These are phyloP conservation scores for Phycomyces nitens DNA, from an alignment of 192 early-diverging fungal genomes.

Conservation along the genomic window DNA sequence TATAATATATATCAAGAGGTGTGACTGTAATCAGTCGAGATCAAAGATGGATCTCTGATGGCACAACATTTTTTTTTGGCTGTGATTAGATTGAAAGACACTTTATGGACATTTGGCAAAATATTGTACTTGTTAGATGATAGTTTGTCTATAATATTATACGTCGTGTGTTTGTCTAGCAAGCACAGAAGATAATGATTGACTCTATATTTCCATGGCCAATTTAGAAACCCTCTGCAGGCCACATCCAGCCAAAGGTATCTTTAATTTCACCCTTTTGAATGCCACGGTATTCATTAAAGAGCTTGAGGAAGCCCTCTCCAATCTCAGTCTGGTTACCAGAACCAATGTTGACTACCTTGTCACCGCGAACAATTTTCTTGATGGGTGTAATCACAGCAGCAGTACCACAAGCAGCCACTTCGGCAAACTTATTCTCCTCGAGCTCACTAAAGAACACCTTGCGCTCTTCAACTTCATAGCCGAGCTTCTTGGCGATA, in stretches of 20 bases:
- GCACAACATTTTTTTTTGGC: too few species aligned
- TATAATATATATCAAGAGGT: too few species aligned
- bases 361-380: slow-evolving; percentile 57
- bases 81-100: too few species aligned
- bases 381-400: slow-evolving; percentile 72
- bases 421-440: slow-evolving; percentile 58
- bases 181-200: too few species aligned
- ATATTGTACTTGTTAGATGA: too few species aligned
- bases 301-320: slow-evolving; percentile 52
- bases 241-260: slow-evolving; percentile 69
- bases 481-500: slow-evolving; percentile 60
- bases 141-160: too few species aligned
- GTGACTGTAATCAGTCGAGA: too few species aligned
- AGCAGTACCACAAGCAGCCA: slow-evolving; percentile 72
- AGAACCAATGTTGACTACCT: slow-evolving; percentile 38
- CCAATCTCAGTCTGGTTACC: slow-evolving; percentile 46
- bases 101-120: too few species aligned
- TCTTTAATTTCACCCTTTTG: slow-evolving; percentile 63
- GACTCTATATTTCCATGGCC: too few species aligned
- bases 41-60: too few species aligned
- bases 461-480: slow-evolving; percentile 52
- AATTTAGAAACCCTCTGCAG: slow-evolving; percentile 55
- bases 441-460: slow-evolving; percentile 56
- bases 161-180: too few species aligned
- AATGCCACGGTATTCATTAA: slow-evolving; percentile 57